Percentiles rank a stretch among this genome's conserved stretches.
Evolutionary conservation across 345 rosid species (phyloP).

Genomic region (rapeseed (Brassica napus)): Da-Ae NC_063450.1:35706501-35707000

Average conservation of each 20-base stretch:
- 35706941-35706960: not conserved
- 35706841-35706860: not conserved
- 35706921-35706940: no score
- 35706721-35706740: no score
- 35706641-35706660: no score
- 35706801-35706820: no score
- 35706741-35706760: no score
- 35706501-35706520: not conserved
- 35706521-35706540: not conserved
- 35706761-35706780: no score
- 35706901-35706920: not conserved
- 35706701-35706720: no score
- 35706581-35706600: not conserved
- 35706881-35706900: not conserved
- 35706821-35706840: not conserved
- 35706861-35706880: not conserved
- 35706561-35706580: not conserved
- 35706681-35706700: no score
- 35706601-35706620: no score
- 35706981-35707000: not conserved
- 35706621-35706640: no score
- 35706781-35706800: no score
- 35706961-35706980: not conserved
- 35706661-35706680: no score
- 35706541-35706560: not conserved